A percentile compares a stretch with the other conserved stretches of the same genome.
phyloP scores from a whole-genome alignment of 2,329 filamentous ascomycete genomes.

The Ophiostoma himal-ulmi region DNA sequence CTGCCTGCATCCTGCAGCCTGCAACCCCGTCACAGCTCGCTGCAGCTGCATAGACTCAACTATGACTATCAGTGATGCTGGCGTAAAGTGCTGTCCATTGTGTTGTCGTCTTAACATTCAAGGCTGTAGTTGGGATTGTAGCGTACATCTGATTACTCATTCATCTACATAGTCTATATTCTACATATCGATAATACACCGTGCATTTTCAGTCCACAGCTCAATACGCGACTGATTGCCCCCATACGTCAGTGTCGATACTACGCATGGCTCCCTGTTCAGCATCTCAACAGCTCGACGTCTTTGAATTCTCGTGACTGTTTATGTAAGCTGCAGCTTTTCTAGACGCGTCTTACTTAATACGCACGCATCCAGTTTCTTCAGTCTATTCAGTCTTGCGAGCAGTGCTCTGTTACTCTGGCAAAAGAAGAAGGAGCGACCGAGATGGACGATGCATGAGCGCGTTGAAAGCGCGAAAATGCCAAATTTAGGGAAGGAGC shows the following conservation, averaged over 20 bases:
- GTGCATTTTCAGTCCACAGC: background rate
- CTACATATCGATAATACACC: background rate
- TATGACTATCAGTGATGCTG: background rate
- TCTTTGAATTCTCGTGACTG: background rate
- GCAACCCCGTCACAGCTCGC: background rate
- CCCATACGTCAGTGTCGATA: background rate
- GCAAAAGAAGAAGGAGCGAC: constrained; percentile 11
- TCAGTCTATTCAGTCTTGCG: background rate
- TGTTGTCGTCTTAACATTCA: background rate
- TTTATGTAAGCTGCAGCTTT: background rate
- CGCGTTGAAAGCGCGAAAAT: constrained; percentile 4
- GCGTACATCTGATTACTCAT: too few relatives aligned
- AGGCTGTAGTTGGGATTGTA: background rate
- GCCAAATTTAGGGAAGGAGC: background rate
- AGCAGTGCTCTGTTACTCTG: background rate
- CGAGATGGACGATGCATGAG: constrained; percentile 4
- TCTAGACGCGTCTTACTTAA: background rate
- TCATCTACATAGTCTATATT: background rate
- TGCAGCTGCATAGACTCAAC: background rate
- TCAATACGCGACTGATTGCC: background rate
- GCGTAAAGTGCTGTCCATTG: background rate
- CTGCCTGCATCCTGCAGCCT: background rate
- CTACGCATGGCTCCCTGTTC: background rate
- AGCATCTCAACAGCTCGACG: background rate
- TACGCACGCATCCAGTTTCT: too few relatives aligned